These are phyloP conservation scores for Papiliotrema laurentii DNA, from an alignment of 1,284 basidiomycete species.

Conservation along the genomic window DNA sequence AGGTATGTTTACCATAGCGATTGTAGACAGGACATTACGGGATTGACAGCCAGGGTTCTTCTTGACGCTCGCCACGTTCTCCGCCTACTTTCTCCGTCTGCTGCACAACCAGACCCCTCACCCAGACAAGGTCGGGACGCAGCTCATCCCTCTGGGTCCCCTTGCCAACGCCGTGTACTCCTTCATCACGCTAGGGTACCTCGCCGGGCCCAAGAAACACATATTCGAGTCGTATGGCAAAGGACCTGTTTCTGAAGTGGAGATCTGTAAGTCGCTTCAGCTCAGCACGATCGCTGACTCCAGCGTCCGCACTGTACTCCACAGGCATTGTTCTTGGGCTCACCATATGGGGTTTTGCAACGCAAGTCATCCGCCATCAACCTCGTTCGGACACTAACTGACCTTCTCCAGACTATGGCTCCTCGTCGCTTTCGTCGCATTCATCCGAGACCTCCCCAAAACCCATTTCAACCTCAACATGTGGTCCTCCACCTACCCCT, in stretches of 20 bases:
- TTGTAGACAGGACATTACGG: background rate
- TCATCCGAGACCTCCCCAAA: slow-evolving; percentile 10
- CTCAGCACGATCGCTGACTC: background rate
- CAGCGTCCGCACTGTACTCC: slow-evolving; percentile 14
- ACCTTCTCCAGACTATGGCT: slow-evolving; percentile 16
- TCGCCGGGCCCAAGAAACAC: slow-evolving; percentile 14
- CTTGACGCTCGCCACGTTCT: slow-evolving; percentile 13
- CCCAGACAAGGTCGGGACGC: slow-evolving; percentile 13
- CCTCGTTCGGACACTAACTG: background rate
- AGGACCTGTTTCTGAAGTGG: slow-evolving; percentile 8
- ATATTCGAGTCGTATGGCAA: slow-evolving; percentile 12
- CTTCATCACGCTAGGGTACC: slow-evolving; percentile 10
- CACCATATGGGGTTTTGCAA: slow-evolving; percentile 17
- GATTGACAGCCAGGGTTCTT: slow-evolving; percentile 10
- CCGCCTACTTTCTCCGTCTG: slow-evolving; percentile 16
- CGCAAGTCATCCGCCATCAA: slow-evolving; percentile 6
- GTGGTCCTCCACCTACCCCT: slow-evolving; percentile 18
- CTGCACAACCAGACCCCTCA: slow-evolving; percentile 15
- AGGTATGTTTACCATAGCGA: slow-evolving; percentile 7
- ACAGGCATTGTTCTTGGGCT: slow-evolving; percentile 11
- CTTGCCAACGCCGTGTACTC: slow-evolving; percentile 16
- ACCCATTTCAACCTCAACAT: slow-evolving; percentile 16
- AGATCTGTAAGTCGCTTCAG: slow-evolving; percentile 6
- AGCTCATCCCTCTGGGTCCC: slow-evolving; percentile 17
- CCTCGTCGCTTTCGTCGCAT: slow-evolving; percentile 13